Base-by-base conservation (phyloP, 1,284 basidiomycete genomes). In the Apiotrichum porosum region DNA sequence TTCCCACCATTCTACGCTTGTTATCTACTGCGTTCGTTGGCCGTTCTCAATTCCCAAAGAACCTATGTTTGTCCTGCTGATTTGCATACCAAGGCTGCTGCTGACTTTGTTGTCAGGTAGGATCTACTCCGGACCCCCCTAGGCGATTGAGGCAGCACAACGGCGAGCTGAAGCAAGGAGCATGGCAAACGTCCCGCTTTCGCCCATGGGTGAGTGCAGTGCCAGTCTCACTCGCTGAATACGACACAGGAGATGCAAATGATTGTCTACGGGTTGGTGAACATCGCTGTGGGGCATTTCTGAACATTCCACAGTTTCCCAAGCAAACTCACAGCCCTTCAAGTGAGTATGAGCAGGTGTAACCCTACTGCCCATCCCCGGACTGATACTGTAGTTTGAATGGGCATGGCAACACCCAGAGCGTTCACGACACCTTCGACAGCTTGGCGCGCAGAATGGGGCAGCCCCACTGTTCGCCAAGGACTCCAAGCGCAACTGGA, bases 331-430 rank as follows among this genome's bases (percentile, higher is more conserved):
- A 81, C 86, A 0, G 89, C 90, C 1, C 76, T 92, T 3, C 71
- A 73, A 42, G 71, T 72, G 37, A 42, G 65, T 50, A n/a, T n/a
- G n/a, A n/a, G n/a, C n/a, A n/a, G n/a, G n/a, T n/a, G n/a, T n/a
- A 1, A 3, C 26, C 26, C 12, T 12, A 12, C 8, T 28, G 26
- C 26, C 26, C 8, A 6, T 6, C 26, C 26, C 8, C 26, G 26
- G 3, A 2, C 9, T 24, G n/a, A 9, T 23, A 37, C n/a, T 9
- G 2, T 12, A 90, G 72, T 92, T 91, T 62, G 89, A 93, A 73
- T 92, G 88, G 88, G 88, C 88, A 15, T 93, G 89, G 89, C 88
- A 91, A 64, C 83, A 90, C 50, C 79, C 79, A 9, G 68, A 78
- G 45, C 51, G 75, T 0, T 77, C 76, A 0, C 63, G 79, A 3